Conservation (phyloP, 768 basidiomycete species). For the Amanita pseudoporphyria region DNA sequence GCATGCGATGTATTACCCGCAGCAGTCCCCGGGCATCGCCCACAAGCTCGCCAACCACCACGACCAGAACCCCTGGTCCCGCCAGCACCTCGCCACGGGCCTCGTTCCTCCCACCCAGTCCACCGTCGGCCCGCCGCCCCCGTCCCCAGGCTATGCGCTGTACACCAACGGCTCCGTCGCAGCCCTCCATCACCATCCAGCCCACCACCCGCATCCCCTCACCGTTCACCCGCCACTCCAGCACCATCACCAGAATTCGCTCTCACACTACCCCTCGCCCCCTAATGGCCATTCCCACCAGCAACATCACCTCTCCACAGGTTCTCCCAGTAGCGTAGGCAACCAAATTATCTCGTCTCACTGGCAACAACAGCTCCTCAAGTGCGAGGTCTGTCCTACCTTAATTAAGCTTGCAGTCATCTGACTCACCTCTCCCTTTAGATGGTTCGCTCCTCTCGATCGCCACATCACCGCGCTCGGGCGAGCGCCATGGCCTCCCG, state of each 20-base stretch:
- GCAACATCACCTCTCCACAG: slow-evolving; percentile 46
- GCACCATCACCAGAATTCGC: slow-evolving; percentile 70
- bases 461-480: slow-evolving; percentile 90
- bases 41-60: slow-evolving; percentile 71
- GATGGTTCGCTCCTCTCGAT: slow-evolving; percentile 79
- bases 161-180: slow-evolving; percentile 63
- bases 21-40: slow-evolving; percentile 72
- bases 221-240: slow-evolving; percentile 39
- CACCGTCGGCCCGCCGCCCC: slow-evolving; percentile 52
- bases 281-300: slow-evolving; percentile 56
- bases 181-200: slow-evolving; percentile 54
- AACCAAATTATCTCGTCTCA: slow-evolving; percentile 68
- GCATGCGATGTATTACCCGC: slow-evolving; percentile 75
- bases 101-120: slow-evolving; percentile 41
- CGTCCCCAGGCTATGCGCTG: slow-evolving; percentile 66
- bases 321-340: slow-evolving; percentile 43
- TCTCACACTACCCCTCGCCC: slow-evolving; percentile 74
- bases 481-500: slow-evolving; percentile 93
- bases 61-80: slow-evolving; percentile 67
- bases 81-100: slow-evolving; percentile 41
- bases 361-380: slow-evolving; percentile 91
- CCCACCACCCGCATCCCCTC: slow-evolving; percentile 42
- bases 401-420: slow-evolving; percentile 10
- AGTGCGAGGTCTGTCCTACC: slow-evolving; percentile 69
- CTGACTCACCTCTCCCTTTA: slow-evolving; percentile 33